Conservation (phyloP, 2,329 filamentous ascomycete genomes). For the Cladophialophora carrionii region DNA sequence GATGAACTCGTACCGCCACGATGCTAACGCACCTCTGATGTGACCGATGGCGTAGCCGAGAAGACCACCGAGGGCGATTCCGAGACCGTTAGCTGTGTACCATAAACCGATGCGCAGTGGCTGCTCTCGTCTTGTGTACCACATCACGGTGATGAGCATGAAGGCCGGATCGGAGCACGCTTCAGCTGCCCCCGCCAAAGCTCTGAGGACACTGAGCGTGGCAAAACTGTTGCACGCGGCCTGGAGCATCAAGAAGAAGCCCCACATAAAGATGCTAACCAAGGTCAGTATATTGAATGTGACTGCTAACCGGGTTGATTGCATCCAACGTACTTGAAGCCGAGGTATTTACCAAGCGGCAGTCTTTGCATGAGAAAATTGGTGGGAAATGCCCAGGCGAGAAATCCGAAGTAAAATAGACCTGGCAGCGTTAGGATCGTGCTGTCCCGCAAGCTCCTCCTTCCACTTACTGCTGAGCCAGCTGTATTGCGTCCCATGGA, state of each 20-base stretch:
- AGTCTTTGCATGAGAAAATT: constrained; percentile 67
- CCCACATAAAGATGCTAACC: constrained; percentile 44
- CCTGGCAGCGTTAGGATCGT: constrained; percentile 43
- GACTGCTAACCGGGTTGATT: constrained; percentile 36
- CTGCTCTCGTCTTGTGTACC: constrained; percentile 66
- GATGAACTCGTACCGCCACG: constrained; percentile 71
- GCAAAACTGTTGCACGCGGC: constrained; percentile 60
- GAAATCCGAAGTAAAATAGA: constrained; percentile 54
- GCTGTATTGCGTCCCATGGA: constrained; percentile 50
- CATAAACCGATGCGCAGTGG: constrained; percentile 63
- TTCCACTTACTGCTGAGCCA: constrained; percentile 56
- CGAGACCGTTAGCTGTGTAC: constrained; percentile 54
- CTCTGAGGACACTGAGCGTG: constrained; percentile 60
- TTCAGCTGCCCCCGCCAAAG: constrained; percentile 56
- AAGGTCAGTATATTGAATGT: constrained; percentile 41
- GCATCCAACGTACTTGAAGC: constrained; percentile 55
- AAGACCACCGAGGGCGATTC: constrained; percentile 56
- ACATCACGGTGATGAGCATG: constrained; percentile 52
- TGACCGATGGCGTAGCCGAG: constrained; percentile 42
- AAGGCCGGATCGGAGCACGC: constrained; percentile 59
- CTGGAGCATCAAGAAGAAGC: constrained; percentile 57
- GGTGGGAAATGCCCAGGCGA: constrained; percentile 68
- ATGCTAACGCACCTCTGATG: constrained; percentile 56
- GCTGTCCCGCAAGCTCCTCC: constrained; percentile 50
- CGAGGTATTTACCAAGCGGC: constrained; percentile 67